A percentile compares a stretch with the other conserved stretches of the same genome.
Conservation (phyloP, 441 rosid genomes). For the Brassica hybrid region DNA sequence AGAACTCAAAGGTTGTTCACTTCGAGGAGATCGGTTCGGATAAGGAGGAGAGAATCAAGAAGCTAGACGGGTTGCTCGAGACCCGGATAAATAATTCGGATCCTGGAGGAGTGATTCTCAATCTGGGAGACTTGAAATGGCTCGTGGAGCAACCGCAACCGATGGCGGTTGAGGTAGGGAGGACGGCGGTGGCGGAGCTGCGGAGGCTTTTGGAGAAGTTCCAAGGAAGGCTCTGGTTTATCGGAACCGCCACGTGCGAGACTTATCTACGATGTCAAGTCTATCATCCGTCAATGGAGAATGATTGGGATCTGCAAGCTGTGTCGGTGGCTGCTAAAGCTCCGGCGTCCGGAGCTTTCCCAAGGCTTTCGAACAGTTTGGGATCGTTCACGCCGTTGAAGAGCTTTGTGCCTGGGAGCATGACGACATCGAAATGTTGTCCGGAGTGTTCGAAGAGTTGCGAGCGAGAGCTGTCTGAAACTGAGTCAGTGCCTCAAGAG, state of each 20-base stretch:
- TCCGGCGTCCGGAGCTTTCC: conserved; percentile 58
- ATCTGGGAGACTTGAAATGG: conserved; percentile 96
- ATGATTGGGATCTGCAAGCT: conserved; percentile 92
- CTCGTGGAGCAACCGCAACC: conserved; percentile 73
- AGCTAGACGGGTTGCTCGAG: conserved; percentile 61
- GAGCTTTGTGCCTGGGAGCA: conserved; percentile 54
- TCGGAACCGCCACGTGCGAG: conserved; percentile 94
- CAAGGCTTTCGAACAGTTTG: conserved; percentile 64
- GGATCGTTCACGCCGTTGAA: conserved; percentile 62
- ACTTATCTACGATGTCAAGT: conserved; percentile 92
- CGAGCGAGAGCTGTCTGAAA: conserved; percentile 68
- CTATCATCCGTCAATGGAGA: conserved; percentile 90
- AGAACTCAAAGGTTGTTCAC: conserved; percentile 62
- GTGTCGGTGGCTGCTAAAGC: conserved; percentile 78
- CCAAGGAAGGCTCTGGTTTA: conserved; percentile 67
- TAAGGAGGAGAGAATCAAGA: conserved; percentile 54
- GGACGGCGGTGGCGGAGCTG: conserved; percentile 66
- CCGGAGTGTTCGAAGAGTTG: conserved; percentile 71
- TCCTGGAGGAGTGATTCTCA: conserved; percentile 60
- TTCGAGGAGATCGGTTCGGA: conserved; percentile 64
- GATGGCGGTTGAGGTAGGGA: too few species aligned
- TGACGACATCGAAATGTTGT: conserved; percentile 63
- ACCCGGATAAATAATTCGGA: conserved; percentile 45
- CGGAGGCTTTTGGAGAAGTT: conserved; percentile 59
- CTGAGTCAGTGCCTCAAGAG: conserved; percentile 58